phyloP scores from a whole-genome alignment of 139 green algal genomes.

The Monoraphidium neglectum region DNA sequence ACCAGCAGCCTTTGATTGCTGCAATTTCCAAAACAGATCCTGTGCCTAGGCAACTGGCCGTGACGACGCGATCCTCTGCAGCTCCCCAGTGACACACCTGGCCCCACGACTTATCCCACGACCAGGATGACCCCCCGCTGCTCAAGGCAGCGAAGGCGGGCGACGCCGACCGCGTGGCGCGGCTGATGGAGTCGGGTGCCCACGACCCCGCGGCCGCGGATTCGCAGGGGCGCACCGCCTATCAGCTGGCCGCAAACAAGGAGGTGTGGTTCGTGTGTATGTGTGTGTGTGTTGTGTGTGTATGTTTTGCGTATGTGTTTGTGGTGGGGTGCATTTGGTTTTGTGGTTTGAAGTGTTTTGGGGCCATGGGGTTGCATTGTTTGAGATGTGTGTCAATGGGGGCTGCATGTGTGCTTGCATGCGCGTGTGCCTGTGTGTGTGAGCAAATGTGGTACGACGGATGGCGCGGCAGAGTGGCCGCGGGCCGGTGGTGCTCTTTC shows the following conservation, averaged over 20 bases:
- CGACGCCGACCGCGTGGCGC: conserved; percentile 46
- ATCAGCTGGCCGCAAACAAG: conserved; percentile 66
- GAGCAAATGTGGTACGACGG: too few relatives aligned
- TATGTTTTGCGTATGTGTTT: too few relatives aligned
- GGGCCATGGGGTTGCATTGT: not conserved
- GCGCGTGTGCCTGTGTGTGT: too few relatives aligned
- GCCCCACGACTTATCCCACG: not conserved
- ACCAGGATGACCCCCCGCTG: conserved; percentile 35
- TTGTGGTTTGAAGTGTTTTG: not conserved
- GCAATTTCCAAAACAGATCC: too few relatives aligned
- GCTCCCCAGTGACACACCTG: not conserved
- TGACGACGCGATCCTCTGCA: not conserved
- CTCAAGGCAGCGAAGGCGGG: conserved; percentile 48
- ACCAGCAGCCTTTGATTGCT: not conserved
- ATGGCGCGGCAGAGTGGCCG: too few relatives aligned
- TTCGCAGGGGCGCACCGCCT: conserved; percentile 57
- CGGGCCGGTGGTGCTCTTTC: too few relatives aligned
- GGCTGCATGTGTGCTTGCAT: too few relatives aligned
- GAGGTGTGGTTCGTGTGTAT: conserved; percentile 9
- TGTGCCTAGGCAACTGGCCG: too few relatives aligned
- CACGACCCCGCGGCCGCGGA: conserved; percentile 49
- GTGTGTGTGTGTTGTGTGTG: too few relatives aligned
- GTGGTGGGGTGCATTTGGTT: not conserved
- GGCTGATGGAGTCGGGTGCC: conserved; percentile 40
- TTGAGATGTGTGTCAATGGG: too few relatives aligned